Evolutionary conservation across 2,329 filamentous ascomycete genomes (phyloP).

Genomic region (Sporothrix brasiliensis): DNA sequence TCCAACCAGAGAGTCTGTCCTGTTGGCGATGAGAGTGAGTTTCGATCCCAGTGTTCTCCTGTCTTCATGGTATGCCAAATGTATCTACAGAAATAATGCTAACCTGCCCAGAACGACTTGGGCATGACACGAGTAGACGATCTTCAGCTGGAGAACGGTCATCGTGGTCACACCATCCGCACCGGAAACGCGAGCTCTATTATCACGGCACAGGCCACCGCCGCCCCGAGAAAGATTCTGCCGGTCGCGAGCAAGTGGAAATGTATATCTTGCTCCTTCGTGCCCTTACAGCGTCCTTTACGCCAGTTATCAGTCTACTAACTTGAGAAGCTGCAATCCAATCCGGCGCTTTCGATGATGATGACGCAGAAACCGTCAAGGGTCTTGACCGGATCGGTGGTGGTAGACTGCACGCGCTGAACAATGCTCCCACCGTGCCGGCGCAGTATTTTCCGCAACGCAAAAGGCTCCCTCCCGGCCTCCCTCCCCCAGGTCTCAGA

Average conservation of each 20-base stretch:
- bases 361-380: slow-evolving; percentile 36
- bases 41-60: background rate
- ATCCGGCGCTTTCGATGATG: slow-evolving; percentile 35
- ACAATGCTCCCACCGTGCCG: background rate
- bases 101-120: slow-evolving; percentile 32
- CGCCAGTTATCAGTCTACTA: background rate
- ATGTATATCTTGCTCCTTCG: slow-evolving; percentile 1
- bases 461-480: background rate
- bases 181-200: background rate
- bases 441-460: background rate
- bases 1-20: slow-evolving; percentile 7
- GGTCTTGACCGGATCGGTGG: slow-evolving; percentile 33
- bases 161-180: background rate
- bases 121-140: slow-evolving; percentile 34
- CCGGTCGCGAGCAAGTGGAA: slow-evolving; percentile 30
- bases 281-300: background rate
- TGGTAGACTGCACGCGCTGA: slow-evolving; percentile 35
- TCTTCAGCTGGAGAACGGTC: slow-evolving; percentile 34
- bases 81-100: background rate
- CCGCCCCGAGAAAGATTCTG: background rate
- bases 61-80: background rate
- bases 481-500: slow-evolving; percentile 12
- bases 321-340: slow-evolving; percentile 31
- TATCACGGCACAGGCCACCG: background rate
- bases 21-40: slow-evolving; percentile 27